Evolutionary conservation across 192 early-diverging fungal species (phyloP).

Genomic region (Dissophora globulifera): DNA sequence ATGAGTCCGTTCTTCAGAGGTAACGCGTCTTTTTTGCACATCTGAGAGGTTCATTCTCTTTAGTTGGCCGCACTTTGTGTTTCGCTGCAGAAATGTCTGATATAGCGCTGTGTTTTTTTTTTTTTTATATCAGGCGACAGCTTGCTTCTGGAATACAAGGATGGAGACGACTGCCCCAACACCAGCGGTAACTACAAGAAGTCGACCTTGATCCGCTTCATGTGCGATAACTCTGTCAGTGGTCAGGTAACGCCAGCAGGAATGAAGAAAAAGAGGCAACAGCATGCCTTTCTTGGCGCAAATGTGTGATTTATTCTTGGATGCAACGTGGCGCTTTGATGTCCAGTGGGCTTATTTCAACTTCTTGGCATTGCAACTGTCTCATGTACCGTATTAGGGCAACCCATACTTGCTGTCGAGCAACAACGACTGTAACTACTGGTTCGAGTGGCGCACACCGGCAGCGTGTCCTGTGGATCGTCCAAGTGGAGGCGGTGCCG

Average conservation of each 20-base stretch:
- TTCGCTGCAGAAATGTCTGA: too few species aligned
- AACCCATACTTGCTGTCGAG: constrained; percentile 29
- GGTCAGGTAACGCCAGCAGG: constrained; percentile 33
- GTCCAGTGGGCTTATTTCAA: constrained; percentile 1
- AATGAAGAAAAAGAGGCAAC: too few species aligned
- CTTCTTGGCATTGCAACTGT: background rate
- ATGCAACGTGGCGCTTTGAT: background rate
- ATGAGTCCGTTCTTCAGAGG: constrained; percentile 38
- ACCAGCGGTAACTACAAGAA: constrained; percentile 11
- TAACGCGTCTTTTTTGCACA: background rate
- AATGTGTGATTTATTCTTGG: background rate
- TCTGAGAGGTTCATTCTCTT: too few species aligned
- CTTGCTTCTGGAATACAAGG: constrained; percentile 36
- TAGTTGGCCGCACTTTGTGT: too few species aligned
- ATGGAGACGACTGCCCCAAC: constrained; percentile 35
- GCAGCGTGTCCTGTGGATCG: constrained; percentile 36
- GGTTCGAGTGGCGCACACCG: constrained; percentile 56
- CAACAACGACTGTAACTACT: constrained; percentile 38
- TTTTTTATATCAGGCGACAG: constrained; percentile 27
- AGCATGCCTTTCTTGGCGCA: too few species aligned
- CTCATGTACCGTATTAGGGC: too few species aligned
- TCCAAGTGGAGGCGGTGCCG: constrained; percentile 8
- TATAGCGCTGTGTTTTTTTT: constrained; percentile 1
- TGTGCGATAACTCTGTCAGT: constrained; percentile 47
- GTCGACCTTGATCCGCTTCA: constrained; percentile 39